Conservation (phyloP, 148 eudicot genomes). For the Beta vulgaris region DNA sequence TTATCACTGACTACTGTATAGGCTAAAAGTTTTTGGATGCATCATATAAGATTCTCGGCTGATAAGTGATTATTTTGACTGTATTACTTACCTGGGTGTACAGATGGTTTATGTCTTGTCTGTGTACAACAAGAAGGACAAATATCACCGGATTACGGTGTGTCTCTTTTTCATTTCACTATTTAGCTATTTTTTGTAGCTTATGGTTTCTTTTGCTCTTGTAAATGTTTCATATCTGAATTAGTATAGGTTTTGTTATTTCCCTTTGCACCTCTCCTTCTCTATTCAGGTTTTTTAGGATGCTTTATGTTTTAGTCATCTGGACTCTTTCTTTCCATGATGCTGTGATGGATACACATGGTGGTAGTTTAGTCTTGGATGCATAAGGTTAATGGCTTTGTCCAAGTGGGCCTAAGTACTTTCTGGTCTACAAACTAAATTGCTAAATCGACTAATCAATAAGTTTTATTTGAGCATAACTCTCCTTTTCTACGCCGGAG, state of each 20-base stretch:
- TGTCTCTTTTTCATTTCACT: slow-evolving; percentile 18
- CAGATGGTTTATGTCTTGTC: slow-evolving; percentile 99
- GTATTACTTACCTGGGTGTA: slow-evolving; percentile 19
- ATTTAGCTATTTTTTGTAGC: slow-evolving; percentile 12
- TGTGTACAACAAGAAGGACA: slow-evolving; percentile 94
- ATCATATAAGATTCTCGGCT: background rate
- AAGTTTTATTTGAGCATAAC: background rate
- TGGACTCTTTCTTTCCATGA: background rate
- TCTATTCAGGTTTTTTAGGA: background rate
- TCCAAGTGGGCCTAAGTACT: background rate
- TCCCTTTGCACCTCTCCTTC: background rate
- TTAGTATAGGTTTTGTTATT: slow-evolving; percentile 9
- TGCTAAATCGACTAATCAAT: background rate
- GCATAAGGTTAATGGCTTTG: background rate
- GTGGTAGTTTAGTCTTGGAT: slow-evolving; percentile 13
- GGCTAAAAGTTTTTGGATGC: background rate
- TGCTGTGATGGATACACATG: slow-evolving; percentile 12
- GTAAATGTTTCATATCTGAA: background rate
- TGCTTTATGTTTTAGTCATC: background rate
- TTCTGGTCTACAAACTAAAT: background rate
- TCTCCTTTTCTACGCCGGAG: background rate
- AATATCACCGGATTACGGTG: slow-evolving; percentile 89
- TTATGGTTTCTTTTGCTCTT: background rate
- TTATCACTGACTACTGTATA: background rate
- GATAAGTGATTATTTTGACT: slow-evolving; percentile 4